Conservation (phyloP, 2,329 filamentous ascomycete species). For the Pseudocercospora macadamiae region DNA sequence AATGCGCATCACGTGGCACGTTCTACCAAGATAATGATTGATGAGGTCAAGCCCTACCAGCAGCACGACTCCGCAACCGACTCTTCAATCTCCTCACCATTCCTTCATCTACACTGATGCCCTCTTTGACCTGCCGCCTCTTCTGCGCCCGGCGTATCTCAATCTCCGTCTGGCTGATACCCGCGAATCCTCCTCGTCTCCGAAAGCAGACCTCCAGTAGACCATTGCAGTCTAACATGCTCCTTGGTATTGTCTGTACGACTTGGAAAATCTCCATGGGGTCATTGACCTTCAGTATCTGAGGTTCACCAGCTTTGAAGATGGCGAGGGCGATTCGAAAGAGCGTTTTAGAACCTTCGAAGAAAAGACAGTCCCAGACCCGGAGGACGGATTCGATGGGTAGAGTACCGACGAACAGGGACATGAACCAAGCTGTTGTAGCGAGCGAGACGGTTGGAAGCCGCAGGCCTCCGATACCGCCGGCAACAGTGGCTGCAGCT, state of each 20-base stretch:
- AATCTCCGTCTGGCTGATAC: conserved; percentile 79
- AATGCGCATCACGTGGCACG: too few species aligned
- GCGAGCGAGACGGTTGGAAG: conserved; percentile 90
- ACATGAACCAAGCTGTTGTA: conserved; percentile 98
- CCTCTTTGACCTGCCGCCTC: conserved; percentile 32
- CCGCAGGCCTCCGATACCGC: conserved; percentile 49
- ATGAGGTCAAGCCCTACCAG: not conserved
- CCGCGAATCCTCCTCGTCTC: conserved; percentile 68
- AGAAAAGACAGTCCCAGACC: conserved; percentile 95
- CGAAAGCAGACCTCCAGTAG: conserved; percentile 83
- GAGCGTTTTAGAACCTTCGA: conserved; percentile 90
- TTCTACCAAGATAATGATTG: too few species aligned
- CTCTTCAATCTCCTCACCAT: not conserved
- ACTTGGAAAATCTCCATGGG: conserved; percentile 96
- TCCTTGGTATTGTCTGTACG: conserved; percentile 82
- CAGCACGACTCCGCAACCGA: not conserved
- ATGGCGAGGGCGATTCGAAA: conserved; percentile 90
- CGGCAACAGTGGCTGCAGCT: conserved; percentile 46
- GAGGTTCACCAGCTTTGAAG: conserved; percentile 82
- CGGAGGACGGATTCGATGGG: conserved; percentile 89
- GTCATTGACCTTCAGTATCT: conserved; percentile 78
- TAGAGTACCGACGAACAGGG: conserved; percentile 87
- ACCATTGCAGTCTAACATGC: conserved; percentile 77
- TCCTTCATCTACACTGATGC: conserved; percentile 9
- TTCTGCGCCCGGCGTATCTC: conserved; percentile 75